These are phyloP conservation scores for Ophiostoma perfectum DNA, from an alignment of 2,329 filamentous ascomycete genomes.

Conservation along the genomic window DNA sequence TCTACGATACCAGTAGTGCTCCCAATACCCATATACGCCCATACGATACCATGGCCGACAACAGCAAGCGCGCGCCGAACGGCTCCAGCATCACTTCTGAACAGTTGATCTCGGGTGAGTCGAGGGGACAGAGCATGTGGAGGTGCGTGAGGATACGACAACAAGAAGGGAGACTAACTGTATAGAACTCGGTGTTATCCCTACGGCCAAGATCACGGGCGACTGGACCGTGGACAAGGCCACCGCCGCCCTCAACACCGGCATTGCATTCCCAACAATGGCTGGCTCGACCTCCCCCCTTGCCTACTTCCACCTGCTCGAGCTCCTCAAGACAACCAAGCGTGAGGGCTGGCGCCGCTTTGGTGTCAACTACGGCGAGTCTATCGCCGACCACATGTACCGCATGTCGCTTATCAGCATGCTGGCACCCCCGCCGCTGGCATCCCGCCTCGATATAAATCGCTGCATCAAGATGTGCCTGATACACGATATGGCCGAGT, in stretches of 20 bases:
- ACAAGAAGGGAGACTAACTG: not conserved
- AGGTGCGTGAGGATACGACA: too few relatives aligned
- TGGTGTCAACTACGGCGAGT: constrained; percentile 71
- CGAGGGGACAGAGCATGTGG: too few relatives aligned
- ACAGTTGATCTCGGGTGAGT: constrained; percentile 18
- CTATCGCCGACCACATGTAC: constrained; percentile 98
- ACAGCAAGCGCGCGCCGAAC: constrained; percentile 15
- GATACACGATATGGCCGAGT: constrained; percentile 95
- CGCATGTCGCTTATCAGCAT: constrained; percentile 97
- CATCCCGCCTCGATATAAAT: constrained; percentile 65
- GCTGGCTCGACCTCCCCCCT: constrained; percentile 65
- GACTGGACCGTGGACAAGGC: constrained; percentile 58
- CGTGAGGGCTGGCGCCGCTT: constrained; percentile 94
- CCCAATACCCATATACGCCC: not conserved
- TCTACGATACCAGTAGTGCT: too few relatives aligned
- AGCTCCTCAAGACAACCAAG: constrained; percentile 92
- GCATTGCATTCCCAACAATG: constrained; percentile 46
- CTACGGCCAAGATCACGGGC: constrained; percentile 39
- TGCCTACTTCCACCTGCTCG: constrained; percentile 89
- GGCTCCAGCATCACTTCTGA: constrained; percentile 9
- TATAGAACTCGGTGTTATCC: constrained; percentile 36
- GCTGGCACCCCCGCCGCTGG: constrained; percentile 73
- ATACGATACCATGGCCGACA: constrained; percentile 11
- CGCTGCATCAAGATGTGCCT: constrained; percentile 94
- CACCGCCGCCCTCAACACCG: constrained; percentile 44